These are phyloP conservation scores for Botryotinia globosa DNA, from an alignment of 2,329 filamentous ascomycete species.

Conservation along the genomic window DNA sequence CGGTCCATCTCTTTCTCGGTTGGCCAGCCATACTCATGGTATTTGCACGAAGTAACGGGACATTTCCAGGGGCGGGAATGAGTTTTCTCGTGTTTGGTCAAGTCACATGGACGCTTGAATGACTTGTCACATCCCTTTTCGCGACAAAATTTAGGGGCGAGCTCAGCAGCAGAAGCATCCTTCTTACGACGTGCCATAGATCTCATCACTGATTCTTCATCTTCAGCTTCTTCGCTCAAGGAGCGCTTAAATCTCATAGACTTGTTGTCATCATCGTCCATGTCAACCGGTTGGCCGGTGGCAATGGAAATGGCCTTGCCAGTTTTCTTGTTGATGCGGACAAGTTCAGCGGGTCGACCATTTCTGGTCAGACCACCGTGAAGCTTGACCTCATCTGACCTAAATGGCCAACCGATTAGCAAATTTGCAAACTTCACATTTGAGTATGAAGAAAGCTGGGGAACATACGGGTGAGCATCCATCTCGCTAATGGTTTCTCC, in stretches of 20 bases:
- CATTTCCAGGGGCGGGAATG: slow-evolving; percentile 98
- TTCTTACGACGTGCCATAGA: slow-evolving; percentile 97
- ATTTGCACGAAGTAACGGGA: slow-evolving; percentile 77
- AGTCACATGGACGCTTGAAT: slow-evolving; percentile 94
- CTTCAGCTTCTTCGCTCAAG: slow-evolving; percentile 66
- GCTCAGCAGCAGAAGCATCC: slow-evolving; percentile 80
- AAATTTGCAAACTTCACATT: slow-evolving; percentile 9
- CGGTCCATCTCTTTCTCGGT: slow-evolving; percentile 97
- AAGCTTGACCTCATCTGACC: slow-evolving; percentile 72
- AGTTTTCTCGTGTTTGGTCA: slow-evolving; percentile 98
- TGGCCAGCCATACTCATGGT: slow-evolving; percentile 85
- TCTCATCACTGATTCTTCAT: slow-evolving; percentile 78
- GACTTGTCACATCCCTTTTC: slow-evolving; percentile 79
- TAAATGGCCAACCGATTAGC: slow-evolving; percentile 39
- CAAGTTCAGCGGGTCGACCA: slow-evolving; percentile 78
- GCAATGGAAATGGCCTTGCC: slow-evolving; percentile 77
- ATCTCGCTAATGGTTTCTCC: slow-evolving; percentile 53
- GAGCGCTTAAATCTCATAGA: slow-evolving; percentile 62
- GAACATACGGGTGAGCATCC: slow-evolving; percentile 57
- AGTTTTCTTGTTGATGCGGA: slow-evolving; percentile 70
- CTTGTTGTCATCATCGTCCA: slow-evolving; percentile 47
- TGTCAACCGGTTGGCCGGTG: slow-evolving; percentile 64
- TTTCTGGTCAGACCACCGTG: slow-evolving; percentile 79
- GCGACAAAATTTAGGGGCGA: slow-evolving; percentile 74
- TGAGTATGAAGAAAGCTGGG: slow-evolving; percentile 19